Evolutionary conservation across 1,284 basidiomycete species (phyloP).

Genomic region (Fistulinella cinereoalba): DNA sequence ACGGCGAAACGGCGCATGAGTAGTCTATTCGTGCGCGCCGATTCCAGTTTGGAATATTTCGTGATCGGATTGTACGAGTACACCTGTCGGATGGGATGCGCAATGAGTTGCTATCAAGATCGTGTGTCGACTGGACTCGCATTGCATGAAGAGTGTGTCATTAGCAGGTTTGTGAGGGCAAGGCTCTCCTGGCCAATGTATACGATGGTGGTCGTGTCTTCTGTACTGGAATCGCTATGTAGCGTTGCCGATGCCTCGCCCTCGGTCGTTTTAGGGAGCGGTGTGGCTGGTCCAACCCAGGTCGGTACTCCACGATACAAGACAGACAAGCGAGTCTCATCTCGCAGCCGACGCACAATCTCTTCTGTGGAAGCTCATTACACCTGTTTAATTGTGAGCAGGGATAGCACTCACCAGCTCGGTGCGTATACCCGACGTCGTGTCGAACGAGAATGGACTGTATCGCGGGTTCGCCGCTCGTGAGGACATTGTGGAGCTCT

Average conservation of each 20-base stretch:
- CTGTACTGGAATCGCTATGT: neutral
- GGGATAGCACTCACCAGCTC: slow-evolving; percentile 46
- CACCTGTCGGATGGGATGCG: slow-evolving; percentile 45
- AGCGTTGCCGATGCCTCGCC: too few relatives aligned
- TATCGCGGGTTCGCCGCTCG: slow-evolving; percentile 1
- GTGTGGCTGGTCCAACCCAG: slow-evolving; percentile 16
- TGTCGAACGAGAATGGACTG: slow-evolving; percentile 58
- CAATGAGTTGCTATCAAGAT: neutral
- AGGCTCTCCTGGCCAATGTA: slow-evolving; percentile 89
- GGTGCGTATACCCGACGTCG: slow-evolving; percentile 82
- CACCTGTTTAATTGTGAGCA: neutral
- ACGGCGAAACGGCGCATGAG: too few relatives aligned
- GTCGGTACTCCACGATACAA: slow-evolving; percentile 19
- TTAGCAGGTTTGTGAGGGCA: slow-evolving; percentile 81
- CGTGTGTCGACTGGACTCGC: slow-evolving; percentile 27
- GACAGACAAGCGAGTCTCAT: slow-evolving; percentile 11
- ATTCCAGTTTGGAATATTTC: slow-evolving; percentile 51
- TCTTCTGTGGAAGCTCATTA: slow-evolving; percentile 31
- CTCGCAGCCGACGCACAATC: slow-evolving; percentile 35
- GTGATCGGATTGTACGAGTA: slow-evolving; percentile 74
- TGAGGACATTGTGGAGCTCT: slow-evolving; percentile 40
- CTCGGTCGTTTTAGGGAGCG: neutral
- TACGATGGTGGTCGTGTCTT: slow-evolving; percentile 47
- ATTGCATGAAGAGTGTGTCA: slow-evolving; percentile 59
- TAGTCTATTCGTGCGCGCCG: slow-evolving; percentile 76